Percentiles rank a stretch among this genome's conserved stretches.
Conservation (phyloP, 192 early-diverging fungal genomes). For the Mortierella alpina region DNA sequence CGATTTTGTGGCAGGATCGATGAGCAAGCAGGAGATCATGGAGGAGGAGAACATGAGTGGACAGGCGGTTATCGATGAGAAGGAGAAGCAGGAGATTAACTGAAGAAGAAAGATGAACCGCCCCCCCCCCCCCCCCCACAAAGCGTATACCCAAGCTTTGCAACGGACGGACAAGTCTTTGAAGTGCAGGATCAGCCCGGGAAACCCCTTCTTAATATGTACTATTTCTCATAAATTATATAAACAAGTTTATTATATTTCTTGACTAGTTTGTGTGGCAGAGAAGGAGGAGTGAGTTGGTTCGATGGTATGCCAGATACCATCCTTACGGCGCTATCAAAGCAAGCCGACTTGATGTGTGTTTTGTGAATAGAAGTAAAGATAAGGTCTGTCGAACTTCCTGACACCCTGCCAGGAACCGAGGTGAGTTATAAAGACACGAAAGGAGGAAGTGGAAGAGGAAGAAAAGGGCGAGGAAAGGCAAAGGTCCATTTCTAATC, state of each 20-base stretch:
- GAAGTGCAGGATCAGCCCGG: neutral
- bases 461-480: conserved; percentile 3
- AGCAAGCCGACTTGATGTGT: neutral
- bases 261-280: neutral
- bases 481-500: neutral
- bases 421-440: neutral
- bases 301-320: conserved; percentile 11
- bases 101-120: neutral
- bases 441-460: neutral
- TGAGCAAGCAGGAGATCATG: conserved; percentile 7
- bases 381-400: neutral
- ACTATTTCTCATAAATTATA: neutral
- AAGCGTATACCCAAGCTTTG: neutral
- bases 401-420: neutral
- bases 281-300: neutral
- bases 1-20: conserved; percentile 20
- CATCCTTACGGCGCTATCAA: conserved; percentile 7
- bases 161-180: neutral
- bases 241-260: neutral
- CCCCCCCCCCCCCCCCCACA: too few species aligned
- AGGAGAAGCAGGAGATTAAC: conserved; percentile 12
- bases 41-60: neutral
- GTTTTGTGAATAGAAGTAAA: neutral
- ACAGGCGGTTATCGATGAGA: neutral
- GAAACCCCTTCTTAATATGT: neutral